Conservation (phyloP, 116 monocot species). For the Dioscorea cayenensis region DNA sequence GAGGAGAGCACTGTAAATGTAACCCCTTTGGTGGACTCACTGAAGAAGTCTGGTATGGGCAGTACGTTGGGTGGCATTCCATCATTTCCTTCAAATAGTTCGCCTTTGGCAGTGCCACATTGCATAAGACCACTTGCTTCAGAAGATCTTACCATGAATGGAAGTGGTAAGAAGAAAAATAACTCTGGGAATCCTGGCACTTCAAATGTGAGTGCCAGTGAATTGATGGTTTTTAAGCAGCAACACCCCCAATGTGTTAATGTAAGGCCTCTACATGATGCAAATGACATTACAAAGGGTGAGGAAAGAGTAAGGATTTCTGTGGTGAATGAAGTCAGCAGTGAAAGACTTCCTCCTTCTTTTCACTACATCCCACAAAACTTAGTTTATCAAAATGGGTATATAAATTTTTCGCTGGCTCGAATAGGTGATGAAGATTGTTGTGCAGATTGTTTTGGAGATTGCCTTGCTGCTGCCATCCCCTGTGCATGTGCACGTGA, state of each 20-base stretch:
- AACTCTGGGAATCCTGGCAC: conserved; percentile 3
- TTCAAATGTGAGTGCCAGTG: conserved; percentile 5
- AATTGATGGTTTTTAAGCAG: conserved; percentile 15
- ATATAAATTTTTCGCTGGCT: conserved; percentile 74
- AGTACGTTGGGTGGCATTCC: conserved; percentile 4
- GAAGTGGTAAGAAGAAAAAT: not conserved
- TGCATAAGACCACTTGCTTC: not conserved
- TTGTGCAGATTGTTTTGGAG: conserved; percentile 75
- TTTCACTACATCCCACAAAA: conserved; percentile 77
- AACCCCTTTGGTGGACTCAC: conserved; percentile 14
- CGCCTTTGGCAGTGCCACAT: not conserved
- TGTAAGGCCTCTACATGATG: conserved; percentile 52
- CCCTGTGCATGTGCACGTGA: conserved; percentile 79
- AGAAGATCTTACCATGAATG: conserved; percentile 1
- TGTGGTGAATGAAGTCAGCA: conserved; percentile 53
- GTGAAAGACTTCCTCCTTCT: conserved; percentile 44
- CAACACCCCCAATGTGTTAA: conserved; percentile 30
- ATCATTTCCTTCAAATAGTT: conserved; percentile 6
- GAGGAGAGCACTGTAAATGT: conserved; percentile 17
- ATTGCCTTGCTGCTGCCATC: conserved; percentile 59
- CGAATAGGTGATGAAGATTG: conserved; percentile 79
- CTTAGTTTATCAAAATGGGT: conserved; percentile 58
- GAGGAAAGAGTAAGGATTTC: conserved; percentile 71
- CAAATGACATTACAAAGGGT: conserved; percentile 68
- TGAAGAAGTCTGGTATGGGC: conserved; percentile 12